Percentiles rank a stretch among this genome's conserved stretches.
phyloP scores from a whole-genome alignment of 2,329 filamentous ascomycete genomes.

The Botrytis sinoallii region DNA sequence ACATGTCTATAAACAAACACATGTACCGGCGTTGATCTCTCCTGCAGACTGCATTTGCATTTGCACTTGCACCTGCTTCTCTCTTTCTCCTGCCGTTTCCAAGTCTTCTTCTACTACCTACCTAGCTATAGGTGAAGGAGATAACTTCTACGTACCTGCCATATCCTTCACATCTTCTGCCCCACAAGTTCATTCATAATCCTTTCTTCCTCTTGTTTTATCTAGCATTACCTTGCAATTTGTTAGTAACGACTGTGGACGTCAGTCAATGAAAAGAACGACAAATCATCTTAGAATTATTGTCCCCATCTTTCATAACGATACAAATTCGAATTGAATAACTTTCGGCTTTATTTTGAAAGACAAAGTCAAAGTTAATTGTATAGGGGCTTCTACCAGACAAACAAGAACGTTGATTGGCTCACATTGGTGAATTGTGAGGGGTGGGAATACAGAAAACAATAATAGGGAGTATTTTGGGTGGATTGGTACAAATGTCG shows the following conservation, averaged over 20 bases:
- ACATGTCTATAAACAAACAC: neutral
- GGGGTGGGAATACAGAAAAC: neutral
- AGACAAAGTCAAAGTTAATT: neutral
- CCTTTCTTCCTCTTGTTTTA: neutral
- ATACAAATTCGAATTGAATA: neutral
- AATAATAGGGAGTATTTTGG: neutral
- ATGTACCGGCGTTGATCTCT: constrained; percentile 10
- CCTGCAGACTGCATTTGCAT: constrained; percentile 1
- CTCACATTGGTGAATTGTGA: constrained; percentile 5
- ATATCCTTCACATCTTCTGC: neutral
- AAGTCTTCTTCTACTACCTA: neutral
- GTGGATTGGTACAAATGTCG: constrained; percentile 9
- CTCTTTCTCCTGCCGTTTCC: neutral
- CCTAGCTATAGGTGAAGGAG: neutral
- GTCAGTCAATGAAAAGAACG: neutral
- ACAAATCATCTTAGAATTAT: neutral
- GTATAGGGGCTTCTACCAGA: neutral
- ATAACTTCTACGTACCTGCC: neutral
- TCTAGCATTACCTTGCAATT: neutral
- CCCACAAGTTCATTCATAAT: neutral
- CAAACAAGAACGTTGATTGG: constrained; percentile 11
- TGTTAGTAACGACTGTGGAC: neutral
- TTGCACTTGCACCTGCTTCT: neutral
- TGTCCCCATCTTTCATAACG: neutral
- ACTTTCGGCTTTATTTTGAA: neutral